Conservation (phyloP, 2,329 filamentous ascomycete species). For the Fusarium lateritium region DNA sequence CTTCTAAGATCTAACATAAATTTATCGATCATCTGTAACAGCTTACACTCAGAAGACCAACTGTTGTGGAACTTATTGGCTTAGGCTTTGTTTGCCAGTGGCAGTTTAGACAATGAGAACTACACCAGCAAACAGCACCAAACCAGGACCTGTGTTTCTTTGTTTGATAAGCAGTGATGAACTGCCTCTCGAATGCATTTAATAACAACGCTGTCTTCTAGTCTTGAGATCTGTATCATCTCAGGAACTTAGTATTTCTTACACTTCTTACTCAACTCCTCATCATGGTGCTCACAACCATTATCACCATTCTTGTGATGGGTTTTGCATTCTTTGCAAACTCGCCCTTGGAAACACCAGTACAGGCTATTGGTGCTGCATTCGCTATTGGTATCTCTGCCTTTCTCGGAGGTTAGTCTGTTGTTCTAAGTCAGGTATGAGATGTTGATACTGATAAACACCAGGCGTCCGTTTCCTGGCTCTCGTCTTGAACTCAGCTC, state of each 20-base stretch:
- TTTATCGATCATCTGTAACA: too few species aligned
- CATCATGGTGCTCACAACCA: not conserved
- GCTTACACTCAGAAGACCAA: not conserved
- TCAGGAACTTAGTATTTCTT: not conserved
- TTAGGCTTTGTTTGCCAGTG: not conserved
- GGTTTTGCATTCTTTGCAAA: not conserved
- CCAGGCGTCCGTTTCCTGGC: constrained; percentile 11
- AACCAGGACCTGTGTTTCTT: not conserved
- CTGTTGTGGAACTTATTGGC: not conserved
- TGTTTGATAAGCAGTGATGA: not conserved
- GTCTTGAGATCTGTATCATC: not conserved
- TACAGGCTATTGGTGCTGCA: not conserved
- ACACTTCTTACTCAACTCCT: not conserved
- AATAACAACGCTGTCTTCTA: not conserved
- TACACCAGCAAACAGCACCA: not conserved
- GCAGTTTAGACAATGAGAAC: not conserved
- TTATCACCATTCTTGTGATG: not conserved
- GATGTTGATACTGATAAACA: not conserved
- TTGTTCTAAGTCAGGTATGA: not conserved
- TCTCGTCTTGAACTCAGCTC: not conserved
- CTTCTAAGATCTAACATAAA: too few species aligned
- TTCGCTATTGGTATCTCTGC: not conserved
- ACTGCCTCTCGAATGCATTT: not conserved
- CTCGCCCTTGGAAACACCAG: not conserved
- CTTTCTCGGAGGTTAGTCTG: not conserved